A percentile compares a stretch with the other conserved stretches of the same genome.
These are phyloP conservation scores for Symmetrospora coprosmae DNA, from an alignment of 768 basidiomycete genomes.

Conservation along the genomic window DNA sequence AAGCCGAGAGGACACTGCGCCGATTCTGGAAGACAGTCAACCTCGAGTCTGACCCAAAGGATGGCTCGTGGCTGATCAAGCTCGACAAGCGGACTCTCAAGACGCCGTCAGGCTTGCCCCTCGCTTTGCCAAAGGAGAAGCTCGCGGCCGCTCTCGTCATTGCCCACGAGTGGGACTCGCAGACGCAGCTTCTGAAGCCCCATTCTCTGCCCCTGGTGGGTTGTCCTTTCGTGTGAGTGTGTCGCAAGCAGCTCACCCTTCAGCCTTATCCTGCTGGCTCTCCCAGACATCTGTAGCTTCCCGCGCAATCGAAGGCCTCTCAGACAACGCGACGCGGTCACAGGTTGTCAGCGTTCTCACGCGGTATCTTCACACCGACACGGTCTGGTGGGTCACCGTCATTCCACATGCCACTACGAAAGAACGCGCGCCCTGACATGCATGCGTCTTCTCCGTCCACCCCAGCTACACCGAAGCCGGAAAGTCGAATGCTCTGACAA, in stretches of 20 bases:
- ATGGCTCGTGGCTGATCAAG: conserved; percentile 31
- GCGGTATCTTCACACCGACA: conserved; percentile 84
- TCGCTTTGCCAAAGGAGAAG: conserved; percentile 59
- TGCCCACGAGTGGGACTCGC: conserved; percentile 93
- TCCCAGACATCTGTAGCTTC: conserved; percentile 76
- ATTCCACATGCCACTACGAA: conserved; percentile 31
- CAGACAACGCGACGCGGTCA: conserved; percentile 45
- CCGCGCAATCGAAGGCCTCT: conserved; percentile 71
- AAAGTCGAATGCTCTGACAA: conserved; percentile 47
- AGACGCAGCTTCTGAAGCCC: conserved; percentile 66
- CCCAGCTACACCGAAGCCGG: conserved; percentile 8
- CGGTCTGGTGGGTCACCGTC: conserved; percentile 54
- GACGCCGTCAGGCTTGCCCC: conserved; percentile 66
- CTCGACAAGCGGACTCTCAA: conserved; percentile 47
- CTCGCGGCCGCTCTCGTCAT: conserved; percentile 64
- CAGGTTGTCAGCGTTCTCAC: conserved; percentile 58
- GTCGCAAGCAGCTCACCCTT: too few relatives aligned
- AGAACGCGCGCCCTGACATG: conserved; percentile 60
- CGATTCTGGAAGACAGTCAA: conserved; percentile 92
- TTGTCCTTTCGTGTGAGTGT: conserved; percentile 10
- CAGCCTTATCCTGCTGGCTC: too few relatives aligned
- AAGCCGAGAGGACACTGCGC: conserved; percentile 65
- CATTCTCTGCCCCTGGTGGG: conserved; percentile 79
- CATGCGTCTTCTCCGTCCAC: background rate
- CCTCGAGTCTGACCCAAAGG: conserved; percentile 45